Base-by-base conservation (phyloP, 2,329 filamentous ascomycete species). In the Juglanconis oblonga region DNA sequence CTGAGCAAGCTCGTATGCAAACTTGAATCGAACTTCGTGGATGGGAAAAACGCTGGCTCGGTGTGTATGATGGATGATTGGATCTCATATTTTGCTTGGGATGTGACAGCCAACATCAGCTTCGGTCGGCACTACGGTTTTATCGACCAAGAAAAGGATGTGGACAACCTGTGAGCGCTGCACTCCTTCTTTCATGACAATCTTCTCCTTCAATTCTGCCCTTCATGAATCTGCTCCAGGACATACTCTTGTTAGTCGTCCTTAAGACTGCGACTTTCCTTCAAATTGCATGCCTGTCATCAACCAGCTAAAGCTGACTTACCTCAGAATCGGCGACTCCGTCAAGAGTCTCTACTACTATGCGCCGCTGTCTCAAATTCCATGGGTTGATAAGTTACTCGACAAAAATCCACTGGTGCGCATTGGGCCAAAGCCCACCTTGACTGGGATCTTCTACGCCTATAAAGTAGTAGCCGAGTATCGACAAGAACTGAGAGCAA, bases 261-360 rank as follows among this genome's bases (percentile, higher is more conserved):
- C 24, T 24, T 24, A 24, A 24, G 24, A 24, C 24, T 24, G 24
- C 24, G 24, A 24, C 24, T 24, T 1, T 24, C 24, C 24, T 24
- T 24, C 24, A 24, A 24, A 24, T 24, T 24, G 24, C 24, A 24
- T 24, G 24, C 24, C 24, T 24, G 2, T 24, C 24, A 24, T 24
- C 24, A 24, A 24, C 24, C 5, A 3, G n/a, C 8, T 32, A 10
- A n/a, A 5, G 14, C 17, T 38, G 11, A 38, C 33, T 48, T 47
- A 32, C 8, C 31, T 10, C 11, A 56, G 54, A 11, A 56, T 56
- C 29, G 10, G 17, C 24, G 54, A 56, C 13, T 56, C 54, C 3
- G 42, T 33, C 17, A 64, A 71, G 44, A 67, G 74, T 3, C 65
- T 75, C 3, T 71, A 75, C 48, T 68, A 73, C 61, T 68, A 70